Evolutionary conservation across 2,329 filamentous ascomycete species (phyloP), one percentile per base, ranked within the genome.

Genomic region (Apiospora rasikravindrae): DNA sequence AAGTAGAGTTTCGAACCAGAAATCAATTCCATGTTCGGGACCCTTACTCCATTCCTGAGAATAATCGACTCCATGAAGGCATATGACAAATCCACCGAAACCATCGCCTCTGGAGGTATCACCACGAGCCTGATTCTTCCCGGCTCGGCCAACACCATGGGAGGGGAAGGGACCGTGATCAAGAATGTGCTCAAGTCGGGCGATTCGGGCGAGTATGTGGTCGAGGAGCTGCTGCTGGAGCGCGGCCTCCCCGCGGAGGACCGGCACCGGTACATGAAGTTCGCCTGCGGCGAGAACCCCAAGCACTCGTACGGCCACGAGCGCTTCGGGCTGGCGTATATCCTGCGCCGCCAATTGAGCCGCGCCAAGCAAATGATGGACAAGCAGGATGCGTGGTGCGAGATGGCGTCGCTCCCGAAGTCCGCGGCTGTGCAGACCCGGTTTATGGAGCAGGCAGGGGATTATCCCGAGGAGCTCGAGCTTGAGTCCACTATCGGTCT

Each of bases 271-370:
- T 86, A 86, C 71, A 82, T 86, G 79, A 86, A 86, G 75, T 84
- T 86, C 81, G 84, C 84, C 0, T 84, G 83, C 73, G 84, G 84
- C 11, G 84, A 86, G 75, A 86, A 86, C 73, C 83, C 83, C n/a
- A 82, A 80, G 71, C 45, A 72, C 0, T 72, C 79, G 0, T 84
- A 84, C 73, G 76, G 76, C 5, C 81, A 84, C 68, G 82, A 80
- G 3, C 80, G 84, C 33, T 82, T 85, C 77, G 84, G 82, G 1
- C 81, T 82, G 71, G 81, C 82, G 1, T 85, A 79, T 77, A 76
- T 81, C 22, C 78, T 85, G 49, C 78, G 84, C 6, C 77, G 82
- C 64, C 83, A 84, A 64, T 80, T 84, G 66, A 79, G 78, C n/a
- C 76, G 77, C 67, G 83, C 83, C 1, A 80, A 77, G 69, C 77